These are phyloP conservation scores for Mortierella claussenii DNA, from an alignment of 192 early-diverging fungal genomes.

Conservation along the genomic window DNA sequence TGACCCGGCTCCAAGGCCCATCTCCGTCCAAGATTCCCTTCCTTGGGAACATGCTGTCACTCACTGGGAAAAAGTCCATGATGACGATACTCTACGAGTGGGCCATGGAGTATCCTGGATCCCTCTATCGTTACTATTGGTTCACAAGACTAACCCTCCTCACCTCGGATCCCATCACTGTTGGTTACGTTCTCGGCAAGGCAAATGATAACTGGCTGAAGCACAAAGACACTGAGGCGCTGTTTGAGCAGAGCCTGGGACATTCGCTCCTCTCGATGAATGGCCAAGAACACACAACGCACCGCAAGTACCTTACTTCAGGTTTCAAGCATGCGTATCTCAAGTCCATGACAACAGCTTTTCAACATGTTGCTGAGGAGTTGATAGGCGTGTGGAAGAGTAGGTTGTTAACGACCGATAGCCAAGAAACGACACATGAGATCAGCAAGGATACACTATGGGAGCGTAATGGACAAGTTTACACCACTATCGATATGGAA, in stretches of 20 bases:
- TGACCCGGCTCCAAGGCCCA: constrained; percentile 23
- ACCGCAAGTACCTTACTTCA: constrained; percentile 29
- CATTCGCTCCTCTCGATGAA: constrained; percentile 38
- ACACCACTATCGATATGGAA: constrained; percentile 32
- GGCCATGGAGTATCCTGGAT: constrained; percentile 49
- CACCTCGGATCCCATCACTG: constrained; percentile 45
- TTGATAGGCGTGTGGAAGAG: constrained; percentile 24
- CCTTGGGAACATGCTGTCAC: constrained; percentile 61
- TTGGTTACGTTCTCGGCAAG: constrained; percentile 46
- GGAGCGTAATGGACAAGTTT: constrained; percentile 16
- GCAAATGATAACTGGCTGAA: constrained; percentile 52
- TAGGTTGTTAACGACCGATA: neutral
- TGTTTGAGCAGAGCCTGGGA: constrained; percentile 45
- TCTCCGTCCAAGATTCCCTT: constrained; percentile 29
- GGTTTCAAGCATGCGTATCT: constrained; percentile 43
- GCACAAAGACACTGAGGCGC: constrained; percentile 36
- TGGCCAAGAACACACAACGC: constrained; percentile 19
- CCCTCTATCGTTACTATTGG: constrained; percentile 47
- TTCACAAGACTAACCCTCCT: constrained; percentile 40
- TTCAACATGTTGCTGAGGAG: constrained; percentile 27
- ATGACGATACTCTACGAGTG: constrained; percentile 48
- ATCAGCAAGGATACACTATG: constrained; percentile 3
- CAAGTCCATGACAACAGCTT: constrained; percentile 34
- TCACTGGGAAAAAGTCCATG: constrained; percentile 51
- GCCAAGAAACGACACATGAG: neutral